phyloP scores from a whole-genome alignment of 768 basidiomycete genomes.

The Tylopilus felleus region DNA sequence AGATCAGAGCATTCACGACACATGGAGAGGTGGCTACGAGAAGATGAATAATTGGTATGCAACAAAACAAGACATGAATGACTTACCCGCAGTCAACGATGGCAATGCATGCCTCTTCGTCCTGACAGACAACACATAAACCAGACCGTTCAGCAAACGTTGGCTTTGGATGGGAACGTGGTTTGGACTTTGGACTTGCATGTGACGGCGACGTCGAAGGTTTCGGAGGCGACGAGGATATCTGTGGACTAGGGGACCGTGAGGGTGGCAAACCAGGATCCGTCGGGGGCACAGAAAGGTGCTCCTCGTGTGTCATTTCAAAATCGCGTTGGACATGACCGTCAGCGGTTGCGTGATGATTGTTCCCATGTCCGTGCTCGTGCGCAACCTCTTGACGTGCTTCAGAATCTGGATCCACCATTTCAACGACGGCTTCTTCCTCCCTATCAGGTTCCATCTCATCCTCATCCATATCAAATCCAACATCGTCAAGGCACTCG shows the following conservation, averaged over 20 bases:
- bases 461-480: slow-evolving; percentile 23
- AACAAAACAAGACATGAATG: background rate
- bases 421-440: slow-evolving; percentile 15
- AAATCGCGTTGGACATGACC: background rate
- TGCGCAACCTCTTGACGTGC: background rate
- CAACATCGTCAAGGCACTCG: slow-evolving; percentile 32
- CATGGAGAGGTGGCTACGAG: slow-evolving; percentile 70
- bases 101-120: slow-evolving; percentile 91
- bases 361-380: background rate
- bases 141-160: slow-evolving; percentile 58
- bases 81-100: slow-evolving; percentile 92
- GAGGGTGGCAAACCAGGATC: background rate
- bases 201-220: slow-evolving; percentile 31
- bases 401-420: slow-evolving; percentile 20
- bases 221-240: slow-evolving; percentile 18
- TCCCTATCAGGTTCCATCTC: slow-evolving; percentile 25
- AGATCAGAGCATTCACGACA: slow-evolving; percentile 77
- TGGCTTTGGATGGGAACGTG: slow-evolving; percentile 24
- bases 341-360: background rate
- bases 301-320: slow-evolving; percentile 5
- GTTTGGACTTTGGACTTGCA: slow-evolving; percentile 35
- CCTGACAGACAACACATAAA: slow-evolving; percentile 89
- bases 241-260: slow-evolving; percentile 14
- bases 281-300: background rate
- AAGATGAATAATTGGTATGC: background rate